These are phyloP conservation scores for Saturnispora saitoi DNA, from an alignment of 805 yeast species.

Conservation along the genomic window DNA sequence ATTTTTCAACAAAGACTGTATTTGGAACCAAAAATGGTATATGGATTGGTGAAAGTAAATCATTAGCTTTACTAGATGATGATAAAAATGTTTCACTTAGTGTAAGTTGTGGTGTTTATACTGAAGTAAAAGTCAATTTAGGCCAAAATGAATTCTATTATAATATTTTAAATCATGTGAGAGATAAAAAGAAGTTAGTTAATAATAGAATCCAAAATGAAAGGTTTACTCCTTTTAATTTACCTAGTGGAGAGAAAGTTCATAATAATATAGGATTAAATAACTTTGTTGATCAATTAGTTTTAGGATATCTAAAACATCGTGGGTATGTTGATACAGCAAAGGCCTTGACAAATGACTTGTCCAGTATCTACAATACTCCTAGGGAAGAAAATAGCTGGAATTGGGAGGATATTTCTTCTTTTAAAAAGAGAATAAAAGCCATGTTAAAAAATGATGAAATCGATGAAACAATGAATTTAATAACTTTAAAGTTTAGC, in stretches of 20 bases:
- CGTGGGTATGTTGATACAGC: slow-evolving; percentile 50
- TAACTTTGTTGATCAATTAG: slow-evolving; percentile 15
- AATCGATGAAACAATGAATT: slow-evolving; percentile 34
- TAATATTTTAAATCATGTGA: slow-evolving; percentile 41
- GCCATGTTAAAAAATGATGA: slow-evolving; percentile 34
- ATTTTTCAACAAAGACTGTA: slow-evolving; percentile 51
- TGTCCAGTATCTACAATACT: slow-evolving; percentile 13
- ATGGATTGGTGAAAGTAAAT: slow-evolving; percentile 39
- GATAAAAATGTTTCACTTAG: neutral
- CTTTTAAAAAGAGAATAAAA: slow-evolving; percentile 35
- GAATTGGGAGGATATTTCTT: slow-evolving; percentile 3
- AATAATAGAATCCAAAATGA: slow-evolving; percentile 14
- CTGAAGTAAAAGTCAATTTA: slow-evolving; percentile 43
- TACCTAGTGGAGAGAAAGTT: slow-evolving; percentile 9
- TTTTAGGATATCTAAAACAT: slow-evolving; percentile 46
- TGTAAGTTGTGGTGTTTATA: slow-evolving; percentile 12
- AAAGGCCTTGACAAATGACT: slow-evolving; percentile 42
- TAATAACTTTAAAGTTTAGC: slow-evolving; percentile 34
- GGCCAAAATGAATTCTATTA: slow-evolving; percentile 40
- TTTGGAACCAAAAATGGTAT: slow-evolving; percentile 83
- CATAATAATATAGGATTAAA: slow-evolving; percentile 17
- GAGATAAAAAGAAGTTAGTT: slow-evolving; percentile 28
- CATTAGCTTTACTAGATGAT: slow-evolving; percentile 2
- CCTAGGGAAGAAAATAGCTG: slow-evolving; percentile 24
- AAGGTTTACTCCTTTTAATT: slow-evolving; percentile 7